Evolutionary conservation across 345 rosid species (phyloP), one percentile per base, ranked within the genome.

Genomic region (Citrus unshiu): DNA sequence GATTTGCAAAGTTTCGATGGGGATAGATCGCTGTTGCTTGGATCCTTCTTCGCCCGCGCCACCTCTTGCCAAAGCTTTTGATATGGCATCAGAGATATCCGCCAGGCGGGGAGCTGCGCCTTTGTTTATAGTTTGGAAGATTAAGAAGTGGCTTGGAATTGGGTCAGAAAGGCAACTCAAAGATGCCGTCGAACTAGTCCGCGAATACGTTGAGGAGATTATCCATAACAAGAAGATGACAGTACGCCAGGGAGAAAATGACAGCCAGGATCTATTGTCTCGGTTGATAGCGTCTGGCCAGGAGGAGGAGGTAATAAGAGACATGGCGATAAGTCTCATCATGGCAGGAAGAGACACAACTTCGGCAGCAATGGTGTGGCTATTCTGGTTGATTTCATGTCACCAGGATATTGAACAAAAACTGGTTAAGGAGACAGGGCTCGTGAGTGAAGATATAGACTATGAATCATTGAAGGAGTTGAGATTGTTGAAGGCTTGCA

Each of bases 271-370:
- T 80, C 71, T 92, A 4, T 61, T 92, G 18, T 85, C 89, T 14
- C 79, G 90, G 1, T 70, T 89, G 80, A 82, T 93, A 12, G 32
- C 54, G 2, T 86, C 86, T 0, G 88, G 90, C 4, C 82, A 76
- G 35, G 89, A 74, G 6, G 85, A 89, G 43, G 81, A 84, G 68
- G 83, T 89, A 58, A 72, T 87, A 2, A 80, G 95, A 82, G 95
- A 90, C 57, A 89, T 81, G 86, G 62, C 85, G 34, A 81, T 91
- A 29, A 94, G 91, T 74, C 81, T 94, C 71, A 70, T 92, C 66
- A 63, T 91, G 88, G 97, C 95, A 3, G 97, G 97, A 68, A 77
- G 93, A 37, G 97, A 90, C 73, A 86, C 97, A 19, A 88, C 92
- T 30, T 89, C 93, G 9, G 90, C 95, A 0, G 97, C 90, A 2